phyloP scores from a whole-genome alignment of 164 flowering plant genomes.

The Vitis rupestris region DNA sequence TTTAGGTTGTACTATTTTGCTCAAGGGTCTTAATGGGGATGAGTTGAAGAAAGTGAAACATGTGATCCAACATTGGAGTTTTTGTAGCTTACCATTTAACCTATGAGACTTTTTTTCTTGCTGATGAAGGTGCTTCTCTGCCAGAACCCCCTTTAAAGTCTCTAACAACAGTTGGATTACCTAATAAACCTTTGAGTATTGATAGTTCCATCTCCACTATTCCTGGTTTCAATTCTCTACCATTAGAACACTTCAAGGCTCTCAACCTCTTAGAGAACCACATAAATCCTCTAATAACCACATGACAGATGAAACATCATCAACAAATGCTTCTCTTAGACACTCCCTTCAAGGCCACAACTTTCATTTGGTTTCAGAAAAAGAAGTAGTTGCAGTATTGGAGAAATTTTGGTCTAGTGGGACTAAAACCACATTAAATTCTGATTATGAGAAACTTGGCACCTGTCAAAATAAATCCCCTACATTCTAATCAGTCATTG shows the following conservation, averaged over 20 bases:
- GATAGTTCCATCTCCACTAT: conserved; percentile 74
- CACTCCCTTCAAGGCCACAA: no score
- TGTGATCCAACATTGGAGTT: conserved; percentile 78
- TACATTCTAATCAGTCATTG: no score
- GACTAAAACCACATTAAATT: no score
- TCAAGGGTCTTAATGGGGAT: conserved; percentile 82
- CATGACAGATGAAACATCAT: conserved; percentile 11
- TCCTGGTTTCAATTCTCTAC: conserved; percentile 57
- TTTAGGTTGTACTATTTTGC: conserved; percentile 83
- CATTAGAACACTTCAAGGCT: conserved; percentile 31
- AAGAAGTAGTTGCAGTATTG: no score
- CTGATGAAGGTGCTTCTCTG: conserved; percentile 91
- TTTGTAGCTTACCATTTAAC: conserved; percentile 94
- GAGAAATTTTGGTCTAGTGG: no score
- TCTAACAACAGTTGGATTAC: conserved; percentile 76
- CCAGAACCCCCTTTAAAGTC: conserved; percentile 75
- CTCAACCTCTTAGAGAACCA: conserved; percentile 27
- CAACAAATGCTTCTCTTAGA: background rate
- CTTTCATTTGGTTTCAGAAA: no score
- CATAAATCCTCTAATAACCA: conserved; percentile 22
- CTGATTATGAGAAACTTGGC: no score
- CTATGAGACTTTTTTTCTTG: conserved; percentile 88
- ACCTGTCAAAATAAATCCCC: no score
- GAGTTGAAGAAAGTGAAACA: conserved; percentile 88
- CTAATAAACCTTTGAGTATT: conserved; percentile 56